Conservation (phyloP, 306 rosid species). For the Carpinus fangiana region DNA sequence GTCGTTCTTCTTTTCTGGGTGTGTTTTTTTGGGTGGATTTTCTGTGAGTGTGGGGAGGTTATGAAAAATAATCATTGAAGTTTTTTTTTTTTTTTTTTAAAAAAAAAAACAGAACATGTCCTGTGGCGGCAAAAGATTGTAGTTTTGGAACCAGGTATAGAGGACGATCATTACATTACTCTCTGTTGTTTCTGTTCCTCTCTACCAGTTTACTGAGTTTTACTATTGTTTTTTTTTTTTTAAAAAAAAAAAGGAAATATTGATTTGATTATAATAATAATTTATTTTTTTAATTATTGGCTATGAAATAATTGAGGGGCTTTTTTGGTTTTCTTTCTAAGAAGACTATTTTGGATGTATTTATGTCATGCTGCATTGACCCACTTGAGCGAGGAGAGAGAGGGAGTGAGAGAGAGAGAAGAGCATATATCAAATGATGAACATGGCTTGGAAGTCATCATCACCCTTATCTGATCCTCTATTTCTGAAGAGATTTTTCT, state of each 20-base stretch:
- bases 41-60: constrained; percentile 20
- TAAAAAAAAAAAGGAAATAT: neutral
- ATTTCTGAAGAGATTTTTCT: constrained; percentile 56
- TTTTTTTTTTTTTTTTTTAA: too few species aligned
- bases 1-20: neutral
- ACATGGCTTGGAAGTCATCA: constrained; percentile 59
- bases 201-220: constrained; percentile 14
- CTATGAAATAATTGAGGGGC: constrained; percentile 66
- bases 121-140: constrained; percentile 54
- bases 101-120: constrained; percentile 27
- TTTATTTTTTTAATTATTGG: constrained; percentile 25
- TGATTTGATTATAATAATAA: neutral
- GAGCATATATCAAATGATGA: constrained; percentile 46
- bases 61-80: constrained; percentile 7
- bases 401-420: constrained; percentile 24
- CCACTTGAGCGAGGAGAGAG: constrained; percentile 30
- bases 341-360: constrained; percentile 72
- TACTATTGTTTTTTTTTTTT: constrained; percentile 5
- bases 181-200: constrained; percentile 38
- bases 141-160: constrained; percentile 38
- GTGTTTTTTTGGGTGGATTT: neutral
- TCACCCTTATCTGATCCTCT: constrained; percentile 72
- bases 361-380: constrained; percentile 80
- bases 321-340: constrained; percentile 31
- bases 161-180: constrained; percentile 47